Percentiles rank a stretch among this genome's conserved stretches.
Conservation (phyloP, 768 basidiomycete genomes). For the Pisolithus orientalis region DNA sequence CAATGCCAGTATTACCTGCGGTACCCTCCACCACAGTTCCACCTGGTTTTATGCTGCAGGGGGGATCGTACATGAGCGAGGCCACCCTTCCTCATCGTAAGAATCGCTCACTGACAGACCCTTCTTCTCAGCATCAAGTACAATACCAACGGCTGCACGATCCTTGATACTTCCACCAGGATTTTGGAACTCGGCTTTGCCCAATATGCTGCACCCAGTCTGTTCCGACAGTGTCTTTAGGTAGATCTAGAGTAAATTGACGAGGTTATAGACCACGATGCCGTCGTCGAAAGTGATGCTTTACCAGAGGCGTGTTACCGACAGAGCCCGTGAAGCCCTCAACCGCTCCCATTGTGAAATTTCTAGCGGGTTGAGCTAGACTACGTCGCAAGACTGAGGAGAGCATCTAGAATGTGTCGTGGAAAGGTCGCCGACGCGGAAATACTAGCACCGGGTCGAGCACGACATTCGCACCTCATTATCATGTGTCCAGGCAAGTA, state of each 20-base stretch:
- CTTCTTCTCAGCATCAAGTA: conserved; percentile 79
- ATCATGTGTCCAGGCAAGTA: neutral
- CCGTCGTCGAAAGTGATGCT: conserved; percentile 2
- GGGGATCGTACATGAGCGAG: neutral
- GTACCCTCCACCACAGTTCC: conserved; percentile 98
- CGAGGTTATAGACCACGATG: neutral
- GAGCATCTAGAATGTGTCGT: neutral
- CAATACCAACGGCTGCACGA: conserved; percentile 85
- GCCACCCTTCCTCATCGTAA: neutral
- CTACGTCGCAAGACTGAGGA: conserved; percentile 29
- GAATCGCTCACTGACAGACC: conserved; percentile 52
- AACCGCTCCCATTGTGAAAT: conserved; percentile 42
- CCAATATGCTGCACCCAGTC: conserved; percentile 78
- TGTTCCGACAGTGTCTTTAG: conserved; percentile 76
- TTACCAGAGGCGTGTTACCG: conserved; percentile 89
- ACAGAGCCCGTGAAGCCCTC: conserved; percentile 84
- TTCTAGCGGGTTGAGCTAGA: conserved; percentile 16
- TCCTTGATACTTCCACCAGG: conserved; percentile 98
- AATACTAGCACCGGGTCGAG: neutral
- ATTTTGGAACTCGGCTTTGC: conserved; percentile 98
- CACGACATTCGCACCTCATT: conserved; percentile 15
- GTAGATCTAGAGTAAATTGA: conserved; percentile 53
- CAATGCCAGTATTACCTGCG: conserved; percentile 97
- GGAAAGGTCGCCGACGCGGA: neutral
- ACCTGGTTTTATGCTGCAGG: conserved; percentile 70